Evolutionary conservation across 2,329 filamentous ascomycete genomes (phyloP).

Genomic region (Fusarium nematophilum): DNA sequence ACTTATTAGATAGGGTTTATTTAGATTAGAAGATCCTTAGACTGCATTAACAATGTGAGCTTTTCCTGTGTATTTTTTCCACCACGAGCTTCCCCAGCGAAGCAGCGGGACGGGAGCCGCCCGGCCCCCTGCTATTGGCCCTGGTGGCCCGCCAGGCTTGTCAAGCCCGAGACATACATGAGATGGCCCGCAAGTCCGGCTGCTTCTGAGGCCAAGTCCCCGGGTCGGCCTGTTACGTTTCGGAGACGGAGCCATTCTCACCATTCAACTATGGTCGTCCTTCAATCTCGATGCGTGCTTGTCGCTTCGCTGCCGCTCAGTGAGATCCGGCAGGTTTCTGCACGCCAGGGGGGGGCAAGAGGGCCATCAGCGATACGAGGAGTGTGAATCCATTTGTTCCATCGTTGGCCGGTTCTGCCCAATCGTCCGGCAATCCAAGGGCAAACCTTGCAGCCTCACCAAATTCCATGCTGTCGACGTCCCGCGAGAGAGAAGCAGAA

Average conservation of each 20-base stretch:
- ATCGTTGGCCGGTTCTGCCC: slow-evolving; percentile 19
- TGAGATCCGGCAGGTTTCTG: slow-evolving; percentile 10
- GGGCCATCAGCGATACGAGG: slow-evolving; percentile 21
- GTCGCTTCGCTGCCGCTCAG: not conserved
- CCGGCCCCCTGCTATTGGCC: slow-evolving; percentile 24
- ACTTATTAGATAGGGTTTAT: too few species aligned
- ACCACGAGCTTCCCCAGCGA: too few species aligned
- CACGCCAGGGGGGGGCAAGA: slow-evolving; percentile 6
- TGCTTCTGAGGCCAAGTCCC: not conserved
- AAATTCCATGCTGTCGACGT: slow-evolving; percentile 18
- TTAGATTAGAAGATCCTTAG: too few species aligned
- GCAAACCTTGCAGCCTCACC: slow-evolving; percentile 18
- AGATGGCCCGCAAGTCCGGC: slow-evolving; percentile 12
- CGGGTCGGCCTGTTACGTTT: slow-evolving; percentile 21
- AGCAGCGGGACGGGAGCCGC: slow-evolving; percentile 23
- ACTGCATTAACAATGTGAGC: too few species aligned
- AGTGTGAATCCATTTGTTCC: slow-evolving; percentile 8
- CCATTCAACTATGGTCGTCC: slow-evolving; percentile 23
- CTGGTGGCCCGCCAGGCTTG: slow-evolving; percentile 14
- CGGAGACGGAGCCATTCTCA: slow-evolving; percentile 12
- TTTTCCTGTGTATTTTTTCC: too few species aligned
- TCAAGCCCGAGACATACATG: slow-evolving; percentile 39
- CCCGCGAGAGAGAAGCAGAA: too few species aligned
- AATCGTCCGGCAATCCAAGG: slow-evolving; percentile 19
- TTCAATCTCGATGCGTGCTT: slow-evolving; percentile 25